Percentiles rank a stretch among this genome's conserved stretches.
Conservation (phyloP, 2,329 filamentous ascomycete genomes). For the Coniosporium tulheliwenetii region DNA sequence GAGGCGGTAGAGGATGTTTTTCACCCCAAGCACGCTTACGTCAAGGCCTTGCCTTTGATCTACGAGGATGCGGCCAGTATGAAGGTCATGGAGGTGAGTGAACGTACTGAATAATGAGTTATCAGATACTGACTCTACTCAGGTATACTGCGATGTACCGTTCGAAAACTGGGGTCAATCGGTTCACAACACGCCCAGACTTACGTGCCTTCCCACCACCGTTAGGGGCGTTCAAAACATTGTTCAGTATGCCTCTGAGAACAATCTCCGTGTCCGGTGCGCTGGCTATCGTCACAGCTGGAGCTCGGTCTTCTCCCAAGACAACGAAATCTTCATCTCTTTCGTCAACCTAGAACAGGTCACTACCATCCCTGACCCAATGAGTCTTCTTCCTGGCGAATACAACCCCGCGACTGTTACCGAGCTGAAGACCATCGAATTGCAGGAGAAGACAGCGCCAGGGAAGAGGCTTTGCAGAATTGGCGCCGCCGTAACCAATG, state of each 20-base stretch:
- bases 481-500: slow-evolving; percentile 29
- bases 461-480: slow-evolving; percentile 23
- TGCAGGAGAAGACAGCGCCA: slow-evolving; percentile 12
- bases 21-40: slow-evolving; percentile 7
- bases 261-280: slow-evolving; percentile 23
- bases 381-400: slow-evolving; percentile 9
- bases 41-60: slow-evolving; percentile 11
- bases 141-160: slow-evolving; percentile 2
- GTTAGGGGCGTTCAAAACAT: slow-evolving; percentile 25
- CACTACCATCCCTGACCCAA: slow-evolving; percentile 22
- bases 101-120: too few relatives aligned
- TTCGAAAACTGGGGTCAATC: slow-evolving; percentile 28
- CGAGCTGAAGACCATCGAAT: slow-evolving; percentile 25
- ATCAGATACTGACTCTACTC: background rate
- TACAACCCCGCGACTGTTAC: slow-evolving; percentile 9
- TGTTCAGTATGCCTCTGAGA: slow-evolving; percentile 19
- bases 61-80: slow-evolving; percentile 16
- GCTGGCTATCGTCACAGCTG: slow-evolving; percentile 30
- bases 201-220: slow-evolving; percentile 26
- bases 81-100: slow-evolving; percentile 18
- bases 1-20: slow-evolving; percentile 9
- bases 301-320: slow-evolving; percentile 23
- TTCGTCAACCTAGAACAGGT: slow-evolving; percentile 23
- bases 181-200: slow-evolving; percentile 22
- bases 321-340: slow-evolving; percentile 27